Percentiles rank a stretch among this genome's conserved stretches.
Conservation (phyloP, 345 rosid genomes). For the Carallia pectinifolia region DNA sequence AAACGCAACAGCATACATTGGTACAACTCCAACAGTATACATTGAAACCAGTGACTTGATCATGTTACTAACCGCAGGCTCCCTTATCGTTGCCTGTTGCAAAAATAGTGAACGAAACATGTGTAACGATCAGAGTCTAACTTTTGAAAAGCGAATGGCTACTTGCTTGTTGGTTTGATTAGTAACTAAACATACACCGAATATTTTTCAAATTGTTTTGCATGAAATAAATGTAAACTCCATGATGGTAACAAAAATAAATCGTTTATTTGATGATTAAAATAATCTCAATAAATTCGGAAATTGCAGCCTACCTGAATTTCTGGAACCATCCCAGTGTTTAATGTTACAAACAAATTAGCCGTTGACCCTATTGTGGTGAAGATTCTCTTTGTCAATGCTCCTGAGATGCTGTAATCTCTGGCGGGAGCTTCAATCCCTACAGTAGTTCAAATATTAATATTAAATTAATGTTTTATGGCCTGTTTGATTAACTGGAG, state of each 20-base stretch:
- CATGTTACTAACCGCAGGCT: conserved; percentile 77
- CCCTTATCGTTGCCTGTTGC: conserved; percentile 74
- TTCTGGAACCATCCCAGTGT: conserved; percentile 98
- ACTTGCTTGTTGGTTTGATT: too few species aligned
- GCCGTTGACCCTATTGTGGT: conserved; percentile 76
- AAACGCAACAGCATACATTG: conserved; percentile 64
- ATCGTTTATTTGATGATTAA: too few species aligned
- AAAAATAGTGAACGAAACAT: background rate
- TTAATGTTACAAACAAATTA: conserved; percentile 78
- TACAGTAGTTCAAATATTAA: conserved; percentile 9
- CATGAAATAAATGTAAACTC: too few species aligned
- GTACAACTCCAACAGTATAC: conserved; percentile 66
- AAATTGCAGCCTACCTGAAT: conserved; percentile 45
- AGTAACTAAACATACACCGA: too few species aligned
- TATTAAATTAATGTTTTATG: background rate
- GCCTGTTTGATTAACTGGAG: too few species aligned
- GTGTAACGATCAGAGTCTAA: background rate
- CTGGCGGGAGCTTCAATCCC: conserved; percentile 65
- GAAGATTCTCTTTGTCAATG: conserved; percentile 47
- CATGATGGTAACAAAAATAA: too few species aligned
- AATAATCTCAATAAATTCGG: too few species aligned
- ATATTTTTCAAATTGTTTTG: too few species aligned
- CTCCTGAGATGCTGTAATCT: conserved; percentile 69
- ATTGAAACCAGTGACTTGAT: conserved; percentile 78
- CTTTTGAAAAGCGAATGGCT: too few species aligned